A percentile compares a stretch with the other conserved stretches of the same genome.
These are phyloP conservation scores for Talaromyces sp. DNA, from an alignment of 2,329 filamentous ascomycete species.

Conservation along the genomic window DNA sequence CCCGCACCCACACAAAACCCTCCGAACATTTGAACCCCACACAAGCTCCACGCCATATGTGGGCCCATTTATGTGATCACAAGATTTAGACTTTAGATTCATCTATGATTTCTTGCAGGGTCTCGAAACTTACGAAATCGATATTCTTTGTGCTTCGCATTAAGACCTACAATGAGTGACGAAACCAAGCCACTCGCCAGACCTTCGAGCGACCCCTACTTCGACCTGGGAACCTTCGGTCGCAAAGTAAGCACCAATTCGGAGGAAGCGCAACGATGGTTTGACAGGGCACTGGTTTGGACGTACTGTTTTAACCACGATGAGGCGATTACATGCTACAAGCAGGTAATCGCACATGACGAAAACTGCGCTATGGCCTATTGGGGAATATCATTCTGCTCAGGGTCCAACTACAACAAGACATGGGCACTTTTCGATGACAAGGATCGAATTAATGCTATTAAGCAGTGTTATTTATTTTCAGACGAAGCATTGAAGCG, in stretches of 20 bases:
- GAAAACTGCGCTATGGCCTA: slow-evolving; percentile 37
- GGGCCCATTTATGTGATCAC: slow-evolving; percentile 5
- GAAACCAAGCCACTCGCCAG: neutral
- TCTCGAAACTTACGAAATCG: neutral
- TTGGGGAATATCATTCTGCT: slow-evolving; percentile 25
- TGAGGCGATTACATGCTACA: slow-evolving; percentile 37
- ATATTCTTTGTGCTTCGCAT: neutral
- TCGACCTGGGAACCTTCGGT: slow-evolving; percentile 34
- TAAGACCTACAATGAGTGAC: neutral
- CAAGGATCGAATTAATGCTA: slow-evolving; percentile 17
- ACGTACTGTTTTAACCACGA: slow-evolving; percentile 41
- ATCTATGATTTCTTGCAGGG: neutral
- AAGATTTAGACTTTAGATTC: neutral
- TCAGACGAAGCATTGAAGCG: slow-evolving; percentile 17
- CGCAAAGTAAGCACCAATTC: slow-evolving; percentile 34
- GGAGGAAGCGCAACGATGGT: slow-evolving; percentile 35
- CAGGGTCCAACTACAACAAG: slow-evolving; percentile 26
- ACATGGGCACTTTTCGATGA: slow-evolving; percentile 23
- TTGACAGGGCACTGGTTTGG: slow-evolving; percentile 36
- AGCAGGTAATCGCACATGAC: slow-evolving; percentile 31
- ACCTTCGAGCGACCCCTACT: slow-evolving; percentile 29
- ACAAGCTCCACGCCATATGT: slow-evolving; percentile 4
- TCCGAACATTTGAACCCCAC: slow-evolving; percentile 8
- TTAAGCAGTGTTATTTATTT: slow-evolving; percentile 16
- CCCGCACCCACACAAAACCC: slow-evolving; percentile 12